phyloP scores from a whole-genome alignment of 192 early-diverging fungal genomes.

The Coemansia sp. region DNA sequence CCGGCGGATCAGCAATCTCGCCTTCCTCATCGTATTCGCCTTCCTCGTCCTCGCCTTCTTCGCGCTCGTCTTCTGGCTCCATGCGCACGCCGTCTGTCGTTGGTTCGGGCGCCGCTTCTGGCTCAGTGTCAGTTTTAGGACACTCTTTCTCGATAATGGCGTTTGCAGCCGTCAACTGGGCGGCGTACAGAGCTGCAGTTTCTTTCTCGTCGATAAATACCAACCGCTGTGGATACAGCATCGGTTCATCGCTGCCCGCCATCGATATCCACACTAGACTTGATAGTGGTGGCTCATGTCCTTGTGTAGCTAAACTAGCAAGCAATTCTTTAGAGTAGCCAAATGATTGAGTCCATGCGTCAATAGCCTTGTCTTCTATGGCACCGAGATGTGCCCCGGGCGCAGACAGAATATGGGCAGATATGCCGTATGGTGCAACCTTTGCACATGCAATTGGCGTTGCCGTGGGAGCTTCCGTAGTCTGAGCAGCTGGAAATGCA shows the following conservation, averaged over 20 bases:
- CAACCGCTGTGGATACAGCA: slow-evolving; percentile 41
- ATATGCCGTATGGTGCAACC: slow-evolving; percentile 33
- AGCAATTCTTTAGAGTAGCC: slow-evolving; percentile 24
- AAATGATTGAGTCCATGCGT: slow-evolving; percentile 33
- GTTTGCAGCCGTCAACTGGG: background rate
- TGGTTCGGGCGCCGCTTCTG: background rate
- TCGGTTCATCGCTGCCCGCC: slow-evolving; percentile 13
- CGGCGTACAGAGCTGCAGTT: background rate
- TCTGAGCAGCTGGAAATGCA: background rate
- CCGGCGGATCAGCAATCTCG: slow-evolving; percentile 39
- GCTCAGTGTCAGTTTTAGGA: background rate
- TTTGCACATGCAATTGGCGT: slow-evolving; percentile 12
- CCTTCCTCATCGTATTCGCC: slow-evolving; percentile 50
- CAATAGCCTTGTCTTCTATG: slow-evolving; percentile 19
- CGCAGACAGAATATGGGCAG: slow-evolving; percentile 24
- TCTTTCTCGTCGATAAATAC: slow-evolving; percentile 19
- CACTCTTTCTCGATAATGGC: background rate
- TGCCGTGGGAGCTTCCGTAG: slow-evolving; percentile 1
- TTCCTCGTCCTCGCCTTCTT: slow-evolving; percentile 34
- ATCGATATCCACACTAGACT: slow-evolving; percentile 36
- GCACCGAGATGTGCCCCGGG: slow-evolving; percentile 15
- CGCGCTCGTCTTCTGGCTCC: slow-evolving; percentile 4
- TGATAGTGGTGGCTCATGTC: slow-evolving; percentile 4
- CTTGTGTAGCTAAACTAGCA: background rate
- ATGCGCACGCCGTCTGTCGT: background rate